Percentiles rank a stretch among this genome's conserved stretches.
Evolutionary conservation across 257 asterid species (phyloP).

Genomic region (Solanum virginianum): DNA sequence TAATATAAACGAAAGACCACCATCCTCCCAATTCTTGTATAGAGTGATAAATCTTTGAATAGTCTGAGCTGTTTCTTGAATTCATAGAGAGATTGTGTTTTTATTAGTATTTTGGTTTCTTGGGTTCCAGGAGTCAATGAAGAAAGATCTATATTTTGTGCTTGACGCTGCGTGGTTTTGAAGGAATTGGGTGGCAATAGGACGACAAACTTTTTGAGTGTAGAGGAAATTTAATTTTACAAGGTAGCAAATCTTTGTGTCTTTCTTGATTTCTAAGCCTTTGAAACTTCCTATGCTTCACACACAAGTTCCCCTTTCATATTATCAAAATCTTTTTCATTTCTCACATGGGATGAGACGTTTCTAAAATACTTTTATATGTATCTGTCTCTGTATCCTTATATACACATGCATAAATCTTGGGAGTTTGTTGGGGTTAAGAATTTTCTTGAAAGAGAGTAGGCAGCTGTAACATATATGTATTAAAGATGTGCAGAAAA

Average conservation of each 20-base stretch:
- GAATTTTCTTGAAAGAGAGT: not conserved
- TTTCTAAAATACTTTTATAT: not conserved
- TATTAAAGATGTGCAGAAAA: not conserved
- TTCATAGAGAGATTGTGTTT: not conserved
- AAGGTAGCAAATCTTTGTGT: slow-evolving; percentile 11
- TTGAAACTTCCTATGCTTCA: slow-evolving; percentile 34
- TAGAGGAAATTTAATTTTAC: not conserved
- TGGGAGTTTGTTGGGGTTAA: not conserved
- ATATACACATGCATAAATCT: not conserved
- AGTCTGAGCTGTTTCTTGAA: not conserved
- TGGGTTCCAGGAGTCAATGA: slow-evolving; percentile 16
- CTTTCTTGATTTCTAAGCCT: slow-evolving; percentile 25
- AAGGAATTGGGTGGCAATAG: slow-evolving; percentile 20
- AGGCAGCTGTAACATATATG: not conserved
- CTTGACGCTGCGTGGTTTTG: slow-evolving; percentile 59
- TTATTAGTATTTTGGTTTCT: not conserved
- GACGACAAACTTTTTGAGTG: slow-evolving; percentile 15
- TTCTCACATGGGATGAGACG: not conserved
- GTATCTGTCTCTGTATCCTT: not conserved
- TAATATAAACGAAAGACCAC: not conserved
- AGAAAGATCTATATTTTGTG: slow-evolving; percentile 69
- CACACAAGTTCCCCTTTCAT: slow-evolving; percentile 22
- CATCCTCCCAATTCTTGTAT: not conserved
- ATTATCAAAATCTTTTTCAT: not conserved
- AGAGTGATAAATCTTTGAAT: not conserved